Conservation (phyloP, 2,329 filamentous ascomycete genomes). For the Nannizziopsis barbatae region DNA sequence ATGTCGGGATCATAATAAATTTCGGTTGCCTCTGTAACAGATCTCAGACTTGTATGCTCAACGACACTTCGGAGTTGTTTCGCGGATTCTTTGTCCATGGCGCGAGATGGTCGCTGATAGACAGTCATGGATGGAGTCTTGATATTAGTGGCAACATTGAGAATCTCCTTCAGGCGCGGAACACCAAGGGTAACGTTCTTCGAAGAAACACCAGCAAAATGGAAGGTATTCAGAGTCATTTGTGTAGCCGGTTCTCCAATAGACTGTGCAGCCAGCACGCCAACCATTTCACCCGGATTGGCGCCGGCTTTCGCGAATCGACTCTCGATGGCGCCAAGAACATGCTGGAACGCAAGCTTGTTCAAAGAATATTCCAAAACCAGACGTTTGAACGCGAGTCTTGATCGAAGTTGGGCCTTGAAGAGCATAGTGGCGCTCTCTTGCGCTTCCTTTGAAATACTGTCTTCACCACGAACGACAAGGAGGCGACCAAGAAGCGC, state of each 20-base stretch:
- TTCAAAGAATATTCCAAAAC: slow-evolving; percentile 77
- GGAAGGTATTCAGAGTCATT: slow-evolving; percentile 99
- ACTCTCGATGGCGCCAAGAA: slow-evolving; percentile 80
- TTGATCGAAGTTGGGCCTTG: slow-evolving; percentile 81
- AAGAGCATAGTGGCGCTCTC: slow-evolving; percentile 78
- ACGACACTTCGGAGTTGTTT: slow-evolving; percentile 80
- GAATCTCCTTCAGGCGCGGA: slow-evolving; percentile 96
- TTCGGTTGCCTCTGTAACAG: slow-evolving; percentile 82
- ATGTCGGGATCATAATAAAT: slow-evolving; percentile 96
- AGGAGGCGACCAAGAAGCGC: slow-evolving; percentile 64
- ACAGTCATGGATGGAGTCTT: slow-evolving; percentile 98
- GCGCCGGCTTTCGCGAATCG: slow-evolving; percentile 78
- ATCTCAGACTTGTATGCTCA: slow-evolving; percentile 87
- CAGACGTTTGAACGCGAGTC: slow-evolving; percentile 84
- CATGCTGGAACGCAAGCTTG: slow-evolving; percentile 83
- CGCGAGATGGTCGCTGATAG: slow-evolving; percentile 55
- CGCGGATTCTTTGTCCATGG: slow-evolving; percentile 61
- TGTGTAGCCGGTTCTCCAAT: slow-evolving; percentile 98
- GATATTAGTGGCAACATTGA: slow-evolving; percentile 95
- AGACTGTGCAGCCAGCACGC: slow-evolving; percentile 91
- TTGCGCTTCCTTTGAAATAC: slow-evolving; percentile 75
- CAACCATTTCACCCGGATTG: slow-evolving; percentile 95
- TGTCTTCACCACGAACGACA: slow-evolving; percentile 75
- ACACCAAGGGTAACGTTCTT: slow-evolving; percentile 99
- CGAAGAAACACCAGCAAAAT: slow-evolving; percentile 98